Base-by-base conservation (phyloP, 768 basidiomycete species). In the Tricholoma saponaceum region DNA sequence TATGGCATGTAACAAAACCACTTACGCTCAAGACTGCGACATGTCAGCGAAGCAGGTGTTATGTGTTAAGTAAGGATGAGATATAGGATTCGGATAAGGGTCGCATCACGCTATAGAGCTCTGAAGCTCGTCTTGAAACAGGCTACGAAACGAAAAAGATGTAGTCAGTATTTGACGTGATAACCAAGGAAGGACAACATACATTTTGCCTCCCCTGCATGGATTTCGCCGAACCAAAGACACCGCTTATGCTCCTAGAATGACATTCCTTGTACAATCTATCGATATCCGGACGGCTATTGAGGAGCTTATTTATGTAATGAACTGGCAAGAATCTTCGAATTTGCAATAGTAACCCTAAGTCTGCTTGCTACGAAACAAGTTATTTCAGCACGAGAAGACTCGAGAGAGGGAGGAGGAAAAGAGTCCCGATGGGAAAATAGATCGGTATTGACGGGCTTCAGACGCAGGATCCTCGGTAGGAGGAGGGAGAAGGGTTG, bases 41-140 rank as follows among this genome's bases (percentile, higher is more conserved):
- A 96, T 33, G 91, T 85, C 51, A 90, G 90, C 84, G 10, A 95
- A 83, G 67, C 94, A 94, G 0, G 92, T 95, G 63, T 98, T 97
- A 68, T 98, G 95, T 7, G 90, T 30, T 30, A 93, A n/a, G 37
- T n/a, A 8, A 30, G 13, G 90, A 87, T 3, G 90, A 92, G 66
- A 95, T 82, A 8, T 30, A 30, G 28, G 4, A 30, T 30, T 30
- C 28, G 8, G 37, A 55, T 44, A 60, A 64, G 22, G 58, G 62
- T 16, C 54, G 26, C 33, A 62, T 62, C 1, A 59, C 25, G 16
- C 20, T 47, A 10, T 28, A 52, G 18, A 61, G 44, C 25, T 54
- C 49, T 58, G 41, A 54, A 37, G 30, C 35, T 54, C 6, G 52
- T 55, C 51, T 54, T 18, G 20, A 14, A 10, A 35, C 35, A 20